These are phyloP conservation scores for Diaporthe australafricana DNA, from an alignment of 2,329 filamentous ascomycete genomes.

Conservation along the genomic window DNA sequence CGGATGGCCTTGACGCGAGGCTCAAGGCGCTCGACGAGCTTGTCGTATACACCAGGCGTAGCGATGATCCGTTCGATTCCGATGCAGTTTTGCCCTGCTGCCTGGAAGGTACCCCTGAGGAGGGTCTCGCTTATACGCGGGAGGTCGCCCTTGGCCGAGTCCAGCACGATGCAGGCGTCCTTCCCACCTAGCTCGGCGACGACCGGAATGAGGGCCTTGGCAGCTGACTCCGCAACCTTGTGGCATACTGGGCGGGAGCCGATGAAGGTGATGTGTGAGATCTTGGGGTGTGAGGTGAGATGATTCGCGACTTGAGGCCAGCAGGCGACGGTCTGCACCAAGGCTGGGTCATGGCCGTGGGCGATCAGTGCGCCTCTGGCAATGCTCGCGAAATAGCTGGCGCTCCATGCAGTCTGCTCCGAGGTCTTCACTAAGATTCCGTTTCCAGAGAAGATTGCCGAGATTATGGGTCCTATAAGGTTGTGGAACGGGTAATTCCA, in stretches of 20 bases:
- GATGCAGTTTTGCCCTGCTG: conserved; percentile 96
- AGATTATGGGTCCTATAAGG: conserved; percentile 41
- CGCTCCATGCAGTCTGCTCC: conserved; percentile 95
- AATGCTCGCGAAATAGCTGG: conserved; percentile 83
- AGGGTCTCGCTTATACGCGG: conserved; percentile 82
- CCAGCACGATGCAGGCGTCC: conserved; percentile 89
- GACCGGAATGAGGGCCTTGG: conserved; percentile 86
- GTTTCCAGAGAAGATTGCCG: conserved; percentile 68
- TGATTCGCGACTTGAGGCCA: conserved; percentile 86
- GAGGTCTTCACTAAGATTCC: conserved; percentile 93
- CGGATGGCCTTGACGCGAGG: conserved; percentile 81
- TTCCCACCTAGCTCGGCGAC: conserved; percentile 95
- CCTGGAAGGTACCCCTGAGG: conserved; percentile 93
- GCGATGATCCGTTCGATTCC: conserved; percentile 94
- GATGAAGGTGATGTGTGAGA: conserved; percentile 95
- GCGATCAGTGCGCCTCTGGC: conserved; percentile 81
- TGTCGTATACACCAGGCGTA: conserved; percentile 79
- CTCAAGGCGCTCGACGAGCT: conserved; percentile 76
- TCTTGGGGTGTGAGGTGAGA: conserved; percentile 85
- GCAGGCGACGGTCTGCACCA: conserved; percentile 88
- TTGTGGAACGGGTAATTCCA: conserved; percentile 99
- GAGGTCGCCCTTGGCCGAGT: conserved; percentile 76
- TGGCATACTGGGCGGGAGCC: conserved; percentile 89
- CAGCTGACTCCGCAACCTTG: conserved; percentile 86
- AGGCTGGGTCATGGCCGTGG: conserved; percentile 83